These are phyloP conservation scores for Phytophthora parvispora DNA, from an alignment of 352 stramenopile species.

Conservation along the genomic window DNA sequence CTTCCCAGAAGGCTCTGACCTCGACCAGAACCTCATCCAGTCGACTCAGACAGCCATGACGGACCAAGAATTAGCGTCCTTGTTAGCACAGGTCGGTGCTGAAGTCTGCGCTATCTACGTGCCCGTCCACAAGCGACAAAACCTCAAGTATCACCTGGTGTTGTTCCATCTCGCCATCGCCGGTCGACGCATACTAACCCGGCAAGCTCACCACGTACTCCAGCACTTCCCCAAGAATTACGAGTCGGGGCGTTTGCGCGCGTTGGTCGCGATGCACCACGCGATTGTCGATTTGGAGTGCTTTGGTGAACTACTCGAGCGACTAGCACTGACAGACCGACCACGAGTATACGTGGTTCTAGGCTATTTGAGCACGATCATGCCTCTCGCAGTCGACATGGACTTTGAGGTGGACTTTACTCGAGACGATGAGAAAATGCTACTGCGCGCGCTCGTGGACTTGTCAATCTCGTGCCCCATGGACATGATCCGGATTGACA, in stretches of 20 bases:
- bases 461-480: constrained; percentile 70
- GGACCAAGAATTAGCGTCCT: constrained; percentile 48
- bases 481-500: constrained; percentile 81
- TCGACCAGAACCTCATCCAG: constrained; percentile 18
- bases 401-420: constrained; percentile 82
- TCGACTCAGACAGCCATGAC: constrained; percentile 23
- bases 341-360: constrained; percentile 53
- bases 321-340: constrained; percentile 50
- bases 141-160: constrained; percentile 80
- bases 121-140: constrained; percentile 71
- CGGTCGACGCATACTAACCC: constrained; percentile 45
- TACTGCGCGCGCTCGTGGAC: constrained; percentile 72
- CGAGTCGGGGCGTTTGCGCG: constrained; percentile 60
- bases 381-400: constrained; percentile 69
- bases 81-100: constrained; percentile 61
- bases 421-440: constrained; percentile 68
- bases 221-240: constrained; percentile 83
- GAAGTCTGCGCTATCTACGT: constrained; percentile 80
- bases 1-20: constrained; percentile 8
- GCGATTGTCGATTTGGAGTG: constrained; percentile 76
- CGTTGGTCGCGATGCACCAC: constrained; percentile 66
- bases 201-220: constrained; percentile 65
- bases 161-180: constrained; percentile 76
- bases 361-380: constrained; percentile 74
- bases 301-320: constrained; percentile 66